Evolutionary conservation across 177 flowering plant species (phyloP), one percentile per base, ranked within the genome.

Genomic region (Telopea speciosissima): DNA sequence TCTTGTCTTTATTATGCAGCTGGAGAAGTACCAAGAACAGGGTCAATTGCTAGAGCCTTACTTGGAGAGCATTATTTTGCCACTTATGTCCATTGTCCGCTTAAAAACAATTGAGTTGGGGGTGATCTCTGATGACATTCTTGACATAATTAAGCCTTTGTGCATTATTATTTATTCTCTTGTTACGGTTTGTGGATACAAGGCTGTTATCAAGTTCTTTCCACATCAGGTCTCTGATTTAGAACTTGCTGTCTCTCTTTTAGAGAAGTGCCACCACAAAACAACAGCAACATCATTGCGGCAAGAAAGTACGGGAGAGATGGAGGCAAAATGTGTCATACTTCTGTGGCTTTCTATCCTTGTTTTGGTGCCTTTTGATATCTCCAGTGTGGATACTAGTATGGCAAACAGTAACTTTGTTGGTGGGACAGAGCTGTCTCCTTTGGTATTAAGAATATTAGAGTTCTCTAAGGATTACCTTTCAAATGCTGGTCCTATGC

Each of bases 201-300:
- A 95, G 83, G 85, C 96, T 45, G 97, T 95, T 54, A 81, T 83
- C 68, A 92, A 84, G 85, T 95, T 95, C 79, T 93, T 92, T 73
- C 97, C 99, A 1, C 99, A 95, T 80, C 97, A 92, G 70, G 99
- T 95, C 66, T 90, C 97, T 67, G 97, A 95, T 80, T 74, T 95
- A 67, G 99, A 95, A 76, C 90, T 91, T 58, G 97, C 99, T 8
- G 97, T 92, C 45, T 88, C 96, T 71, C 95, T 95, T 24, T 69
- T 95, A 71, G 97, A 91, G 77, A 88, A 85, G 75, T 89, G 91
- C 78, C 96, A 93, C 68, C 70, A 71, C 54, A 73, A 78, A 58
- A 77, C 80, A 70, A 78, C 91, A 11, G 81, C 59, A 63, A 78
- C 96, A 59, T 86, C 94, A 10, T 67, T 87, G 75, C 76, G 97